Base-by-base conservation (phyloP, 495 filamentous ascomycete species). In the Neurospora pannonica region DNA sequence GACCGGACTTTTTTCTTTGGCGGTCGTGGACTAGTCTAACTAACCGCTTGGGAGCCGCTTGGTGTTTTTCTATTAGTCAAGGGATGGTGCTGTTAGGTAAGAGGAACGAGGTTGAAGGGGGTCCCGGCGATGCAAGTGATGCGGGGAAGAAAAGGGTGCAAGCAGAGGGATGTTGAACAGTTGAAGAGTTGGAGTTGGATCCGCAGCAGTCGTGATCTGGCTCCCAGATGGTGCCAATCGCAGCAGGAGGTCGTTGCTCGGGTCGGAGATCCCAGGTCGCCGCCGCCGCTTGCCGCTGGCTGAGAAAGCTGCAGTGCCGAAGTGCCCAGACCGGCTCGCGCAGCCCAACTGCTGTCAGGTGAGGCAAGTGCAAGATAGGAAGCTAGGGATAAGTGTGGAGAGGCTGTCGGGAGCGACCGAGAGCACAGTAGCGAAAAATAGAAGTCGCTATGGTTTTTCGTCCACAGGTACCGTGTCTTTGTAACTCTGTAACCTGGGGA, bases 61-160 rank as follows among this genome's bases (percentile, higher is more conserved):
- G 39, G 75, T 67, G 76, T 34, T 82, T 84, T 86, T 84, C 80
- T 85, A 82, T 87, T 87, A 87, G 85, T 87, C 85, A 87, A 85
- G 71, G 74, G 73, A 72, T 42, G 74, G 74, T 76, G 72, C 72
- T 82, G 77, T 86, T 87, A 86, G 84, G 85, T 86, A 86, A 87
- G 75, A 81, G 74, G 76, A 84, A 83, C 78, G 72, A 34, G 54
- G 54, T 67, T 4, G 54, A 67, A 67, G 54, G 54, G 54, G 54
- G 54, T 62, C 74, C 73, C 79, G 76, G 75, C 77, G 79, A 76
- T 73, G 76, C 81, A 77, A 67, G 73, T 70, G 73, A 81, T 84
- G 84, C 83, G 84, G 84, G 84, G 84, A 84, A 86, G 48, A 54
- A 48, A 24, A 21, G 10, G n/a, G n/a, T 34, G 43, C 43, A 48